Percentiles rank a stretch among this genome's conserved stretches.
phyloP scores from a whole-genome alignment of 73 alveolate genomes.

The Paramecium tetraurelia region DNA sequence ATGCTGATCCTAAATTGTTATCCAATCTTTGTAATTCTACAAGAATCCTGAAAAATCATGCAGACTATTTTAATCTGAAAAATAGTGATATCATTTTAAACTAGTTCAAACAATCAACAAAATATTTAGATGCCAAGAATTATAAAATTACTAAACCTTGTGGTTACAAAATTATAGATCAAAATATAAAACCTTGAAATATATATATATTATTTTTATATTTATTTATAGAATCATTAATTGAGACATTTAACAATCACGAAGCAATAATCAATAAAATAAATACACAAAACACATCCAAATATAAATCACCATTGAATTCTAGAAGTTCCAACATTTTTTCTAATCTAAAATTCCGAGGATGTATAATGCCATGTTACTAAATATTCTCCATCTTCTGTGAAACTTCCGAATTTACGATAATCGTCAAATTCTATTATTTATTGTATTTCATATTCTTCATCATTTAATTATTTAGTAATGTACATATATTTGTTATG shows the following conservation, averaged over 20 bases:
- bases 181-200: not conserved
- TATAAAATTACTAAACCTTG: not conserved
- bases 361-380: not conserved
- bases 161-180: not conserved
- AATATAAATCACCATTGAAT: not conserved
- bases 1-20: not conserved
- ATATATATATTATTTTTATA: not conserved
- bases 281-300: not conserved
- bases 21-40: not conserved
- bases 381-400: not conserved
- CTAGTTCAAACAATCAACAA: not conserved
- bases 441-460: not conserved
- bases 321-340: not conserved
- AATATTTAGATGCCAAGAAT: not conserved
- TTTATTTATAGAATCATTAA: not conserved
- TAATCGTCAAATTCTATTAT: not conserved
- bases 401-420: not conserved
- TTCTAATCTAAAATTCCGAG: not conserved
- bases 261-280: too few relatives aligned
- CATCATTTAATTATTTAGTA: not conserved
- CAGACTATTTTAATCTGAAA: not conserved
- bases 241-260: too few relatives aligned
- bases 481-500: not conserved
- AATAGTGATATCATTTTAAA: not conserved
- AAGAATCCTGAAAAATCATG: not conserved